phyloP scores from a whole-genome alignment of 2,329 filamentous ascomycete genomes.

The Aureobasidium pullulans region DNA sequence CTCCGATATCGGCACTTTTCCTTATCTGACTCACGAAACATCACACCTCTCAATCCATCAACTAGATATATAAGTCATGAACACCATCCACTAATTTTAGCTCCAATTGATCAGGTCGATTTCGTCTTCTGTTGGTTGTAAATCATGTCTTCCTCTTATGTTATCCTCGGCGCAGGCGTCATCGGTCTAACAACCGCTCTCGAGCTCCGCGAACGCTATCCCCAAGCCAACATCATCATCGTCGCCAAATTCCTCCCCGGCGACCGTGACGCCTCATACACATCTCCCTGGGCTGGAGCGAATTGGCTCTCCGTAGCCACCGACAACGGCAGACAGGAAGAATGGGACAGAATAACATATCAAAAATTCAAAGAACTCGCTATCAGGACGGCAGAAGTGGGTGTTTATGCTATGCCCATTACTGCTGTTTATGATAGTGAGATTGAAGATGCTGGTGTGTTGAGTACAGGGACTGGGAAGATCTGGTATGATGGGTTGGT shows the following conservation, averaged over 20 bases:
- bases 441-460: background rate
- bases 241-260: constrained; percentile 80
- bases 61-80: background rate
- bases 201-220: constrained; percentile 33
- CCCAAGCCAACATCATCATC: constrained; percentile 53
- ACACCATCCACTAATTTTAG: too few species aligned
- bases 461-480: background rate
- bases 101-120: constrained; percentile 21
- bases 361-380: background rate
- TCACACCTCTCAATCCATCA: background rate
- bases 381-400: background rate
- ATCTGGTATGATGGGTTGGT: constrained; percentile 9
- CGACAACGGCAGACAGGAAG: constrained; percentile 20
- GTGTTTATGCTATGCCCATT: background rate
- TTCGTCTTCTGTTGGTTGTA: too few species aligned
- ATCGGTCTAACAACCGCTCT: constrained; percentile 56
- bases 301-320: constrained; percentile 64
- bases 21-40: background rate
- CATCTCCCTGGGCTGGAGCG: constrained; percentile 77
- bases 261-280: constrained; percentile 79
- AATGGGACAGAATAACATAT: background rate
- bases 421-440: background rate
- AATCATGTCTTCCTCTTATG: constrained; percentile 28
- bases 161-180: constrained; percentile 43
- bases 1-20: background rate